Conservation (phyloP, 257 asterid genomes). For the Rehmannia glutinosa region DNA sequence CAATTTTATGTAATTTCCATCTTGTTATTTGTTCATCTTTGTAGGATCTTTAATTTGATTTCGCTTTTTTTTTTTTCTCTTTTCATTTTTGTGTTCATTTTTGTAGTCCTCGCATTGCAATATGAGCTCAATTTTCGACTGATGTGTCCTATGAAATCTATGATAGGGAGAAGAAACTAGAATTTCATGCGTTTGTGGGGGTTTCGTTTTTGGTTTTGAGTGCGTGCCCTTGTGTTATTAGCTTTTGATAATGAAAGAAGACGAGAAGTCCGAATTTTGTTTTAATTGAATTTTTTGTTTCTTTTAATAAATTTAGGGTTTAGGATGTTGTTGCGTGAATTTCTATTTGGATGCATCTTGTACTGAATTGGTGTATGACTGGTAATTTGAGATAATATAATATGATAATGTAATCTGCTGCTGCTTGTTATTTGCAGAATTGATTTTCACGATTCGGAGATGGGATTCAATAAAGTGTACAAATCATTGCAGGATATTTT, state of each 20-base stretch:
- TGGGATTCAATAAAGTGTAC: constrained; percentile 40
- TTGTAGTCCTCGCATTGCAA: neutral
- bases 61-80: neutral
- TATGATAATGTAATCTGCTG: neutral
- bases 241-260: neutral
- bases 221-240: neutral
- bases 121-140: constrained; percentile 3
- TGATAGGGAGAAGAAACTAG: neutral
- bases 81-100: neutral
- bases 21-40: neutral
- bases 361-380: neutral
- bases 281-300: neutral
- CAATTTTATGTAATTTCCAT: constrained; percentile 5
- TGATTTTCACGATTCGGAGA: constrained; percentile 13
- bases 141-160: neutral
- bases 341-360: constrained; percentile 7
- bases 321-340: neutral
- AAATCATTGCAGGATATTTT: constrained; percentile 34
- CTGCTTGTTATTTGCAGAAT: constrained; percentile 26
- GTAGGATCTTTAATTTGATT: neutral
- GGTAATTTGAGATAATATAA: neutral
- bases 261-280: neutral
- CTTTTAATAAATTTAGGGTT: constrained; percentile 5
- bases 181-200: neutral
- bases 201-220: neutral